These are phyloP conservation scores for Annulohypoxylon bovei DNA, from an alignment of 495 filamentous ascomycete species.

Conservation along the genomic window DNA sequence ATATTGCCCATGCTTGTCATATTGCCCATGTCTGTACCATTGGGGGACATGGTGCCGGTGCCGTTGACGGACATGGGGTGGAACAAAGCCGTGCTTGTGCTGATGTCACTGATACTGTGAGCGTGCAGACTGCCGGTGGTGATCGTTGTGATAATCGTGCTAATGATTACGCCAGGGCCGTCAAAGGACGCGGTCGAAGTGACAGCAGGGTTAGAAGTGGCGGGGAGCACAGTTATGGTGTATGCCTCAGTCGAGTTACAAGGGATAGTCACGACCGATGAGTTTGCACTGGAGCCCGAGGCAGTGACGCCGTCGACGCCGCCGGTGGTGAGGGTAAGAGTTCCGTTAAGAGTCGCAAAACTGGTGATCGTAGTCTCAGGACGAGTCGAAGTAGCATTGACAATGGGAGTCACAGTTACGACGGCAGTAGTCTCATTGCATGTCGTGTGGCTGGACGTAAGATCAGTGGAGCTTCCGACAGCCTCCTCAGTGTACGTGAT, in stretches of 20 bases:
- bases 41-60: not conserved
- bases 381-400: not conserved
- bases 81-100: not conserved
- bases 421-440: constrained; percentile 2
- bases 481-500: not conserved
- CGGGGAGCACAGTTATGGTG: not conserved
- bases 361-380: not conserved
- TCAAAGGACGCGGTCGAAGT: not conserved
- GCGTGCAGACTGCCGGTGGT: constrained; percentile 11
- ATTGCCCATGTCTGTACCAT: not conserved
- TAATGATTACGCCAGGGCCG: constrained; percentile 10
- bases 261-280: not conserved
- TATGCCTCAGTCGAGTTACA: not conserved
- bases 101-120: constrained; percentile 14
- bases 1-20: constrained; percentile 16
- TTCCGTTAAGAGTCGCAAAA: constrained; percentile 5
- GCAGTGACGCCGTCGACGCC: constrained; percentile 13
- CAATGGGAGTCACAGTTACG: not conserved
- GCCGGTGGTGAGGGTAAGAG: constrained; percentile 17
- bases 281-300: not conserved
- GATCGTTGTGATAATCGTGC: constrained; percentile 23
- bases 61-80: constrained; percentile 16
- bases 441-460: not conserved
- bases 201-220: not conserved
- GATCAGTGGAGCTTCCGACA: not conserved